Base-by-base conservation (phyloP, 1,284 basidiomycete species). In the Pascua sp. region DNA sequence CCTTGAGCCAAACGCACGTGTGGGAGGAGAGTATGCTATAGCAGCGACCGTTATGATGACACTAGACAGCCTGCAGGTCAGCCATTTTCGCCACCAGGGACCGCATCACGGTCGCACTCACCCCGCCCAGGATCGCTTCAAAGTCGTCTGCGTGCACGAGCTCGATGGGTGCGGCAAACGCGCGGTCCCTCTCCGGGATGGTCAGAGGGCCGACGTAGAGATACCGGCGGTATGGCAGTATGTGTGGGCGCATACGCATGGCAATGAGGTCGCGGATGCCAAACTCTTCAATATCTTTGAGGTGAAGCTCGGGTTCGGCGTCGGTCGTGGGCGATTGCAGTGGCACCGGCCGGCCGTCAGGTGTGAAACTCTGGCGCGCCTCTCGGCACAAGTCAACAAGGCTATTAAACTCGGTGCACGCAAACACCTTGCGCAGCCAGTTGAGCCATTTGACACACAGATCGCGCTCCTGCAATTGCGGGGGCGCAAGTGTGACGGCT, bases 141-240 rank as follows among this genome's bases (percentile, higher is more conserved):
- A 73, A 68, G 37, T 70, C 59, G 16, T 67, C 67, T 11, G 64
- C 47, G 4, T 51, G 42, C 24, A 74, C 53, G 37, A 63, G 56
- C 36, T 74, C 70, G 42, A 74, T 50, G 61, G 65, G 59, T 1
- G 10, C 37, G 12, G 45, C 40, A 16, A 46, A 46, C 46, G 42
- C 41, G 39, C 39, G 40, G 15, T 49, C 12, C n/a, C 16, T 42
- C 49, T 55, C 24, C 4, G 9, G 16, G 1, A n/a, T 51, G 51
- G 47, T 49, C 16, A 65, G 44, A 37, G 60, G 56, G 5, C 67
- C 70, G 11, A 75, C 59, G 56, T 67, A 69, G 2, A 75, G 44
- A 42, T 61, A 72, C 12, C 69, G 59, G 38, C 67, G 57, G 52
- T 71, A 72, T 12, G 66, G 65, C 10, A 67, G 45, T 1, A 67